Percentiles rank a stretch among this genome's conserved stretches.
phyloP scores from a whole-genome alignment of 2,329 filamentous ascomycete species.

The Lachnellula occidentalis region DNA sequence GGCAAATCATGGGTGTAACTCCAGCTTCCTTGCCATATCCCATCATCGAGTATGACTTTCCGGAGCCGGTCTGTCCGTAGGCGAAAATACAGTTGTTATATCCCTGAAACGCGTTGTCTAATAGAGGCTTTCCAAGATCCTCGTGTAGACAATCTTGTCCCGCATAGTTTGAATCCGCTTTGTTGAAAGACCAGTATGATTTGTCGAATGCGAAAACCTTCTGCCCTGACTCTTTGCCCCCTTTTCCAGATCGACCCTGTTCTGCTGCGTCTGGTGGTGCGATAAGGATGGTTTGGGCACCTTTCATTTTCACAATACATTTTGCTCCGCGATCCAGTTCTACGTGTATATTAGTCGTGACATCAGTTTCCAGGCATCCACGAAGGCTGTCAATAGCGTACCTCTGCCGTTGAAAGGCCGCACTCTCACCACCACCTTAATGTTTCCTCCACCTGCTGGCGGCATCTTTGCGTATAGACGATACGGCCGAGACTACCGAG shows the following conservation, averaged over 20 bases:
- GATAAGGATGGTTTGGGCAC: constrained; percentile 78
- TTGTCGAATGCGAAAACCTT: constrained; percentile 95
- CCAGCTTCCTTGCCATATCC: constrained; percentile 93
- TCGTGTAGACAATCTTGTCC: constrained; percentile 84
- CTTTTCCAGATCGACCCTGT: constrained; percentile 52
- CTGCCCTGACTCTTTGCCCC: constrained; percentile 60
- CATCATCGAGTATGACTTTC: constrained; percentile 99
- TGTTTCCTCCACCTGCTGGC: constrained; percentile 71
- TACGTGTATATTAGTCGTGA: constrained; percentile 34
- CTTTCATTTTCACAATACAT: constrained; percentile 98
- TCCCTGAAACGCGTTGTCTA: constrained; percentile 96
- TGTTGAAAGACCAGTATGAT: constrained; percentile 97
- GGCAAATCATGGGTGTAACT: constrained; percentile 94
- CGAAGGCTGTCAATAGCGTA: constrained; percentile 36
- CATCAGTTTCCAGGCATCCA: not conserved
- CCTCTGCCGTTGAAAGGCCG: constrained; percentile 95
- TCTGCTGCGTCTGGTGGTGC: constrained; percentile 60
- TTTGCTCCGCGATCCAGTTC: constrained; percentile 86
- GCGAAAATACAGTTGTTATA: constrained; percentile 99
- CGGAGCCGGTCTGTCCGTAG: constrained; percentile 95
- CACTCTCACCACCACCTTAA: constrained; percentile 98
- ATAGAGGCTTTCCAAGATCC: constrained; percentile 80
- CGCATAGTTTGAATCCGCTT: constrained; percentile 73
- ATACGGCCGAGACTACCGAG: constrained; percentile 10
- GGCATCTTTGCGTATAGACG: constrained; percentile 28